Evolutionary conservation across 176 grass and related monocot species (phyloP).

Genomic region (Hyparrhenia diplandra): DNA sequence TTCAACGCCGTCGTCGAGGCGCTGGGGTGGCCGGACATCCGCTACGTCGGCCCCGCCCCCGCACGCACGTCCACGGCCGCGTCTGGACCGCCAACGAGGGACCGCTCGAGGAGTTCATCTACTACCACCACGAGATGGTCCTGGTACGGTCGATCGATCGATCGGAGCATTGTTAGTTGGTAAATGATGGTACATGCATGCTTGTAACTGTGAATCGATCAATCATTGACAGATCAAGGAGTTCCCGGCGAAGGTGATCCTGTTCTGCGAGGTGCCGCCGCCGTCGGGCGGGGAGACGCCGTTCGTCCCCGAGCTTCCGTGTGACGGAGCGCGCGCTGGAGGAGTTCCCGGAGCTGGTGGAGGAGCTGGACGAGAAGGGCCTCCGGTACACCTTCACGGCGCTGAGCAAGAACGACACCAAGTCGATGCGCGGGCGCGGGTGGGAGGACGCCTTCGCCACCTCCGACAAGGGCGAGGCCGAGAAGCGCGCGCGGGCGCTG

Average conservation of each 20-base stretch:
- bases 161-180: too few relatives aligned
- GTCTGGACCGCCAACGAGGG: slow-evolving; percentile 74
- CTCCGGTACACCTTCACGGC: slow-evolving; percentile 60
- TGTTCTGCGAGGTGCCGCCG: slow-evolving; percentile 31
- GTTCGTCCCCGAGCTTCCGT: slow-evolving; percentile 63
- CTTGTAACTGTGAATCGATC: too few relatives aligned
- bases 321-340: slow-evolving; percentile 49
- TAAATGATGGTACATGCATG: too few relatives aligned
- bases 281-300: slow-evolving; percentile 62
- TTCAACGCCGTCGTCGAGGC: slow-evolving; percentile 60
- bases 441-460: slow-evolving; percentile 77
- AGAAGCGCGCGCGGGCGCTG: slow-evolving; percentile 37
- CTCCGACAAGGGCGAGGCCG: slow-evolving; percentile 41
- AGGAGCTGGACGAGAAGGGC: slow-evolving; percentile 45
- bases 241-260: neutral
- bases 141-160: too few relatives aligned
- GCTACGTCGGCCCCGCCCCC: slow-evolving; percentile 57
- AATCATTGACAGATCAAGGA: slow-evolving; percentile 3
- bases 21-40: slow-evolving; percentile 58
- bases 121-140: slow-evolving; percentile 78
- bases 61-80: slow-evolving; percentile 62
- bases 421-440: slow-evolving; percentile 58
- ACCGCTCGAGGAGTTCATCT: slow-evolving; percentile 61
- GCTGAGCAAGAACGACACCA: slow-evolving; percentile 61
- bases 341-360: slow-evolving; percentile 60